Conservation (phyloP, 2,329 filamentous ascomycete genomes). For the Xylariaceae sp. region DNA sequence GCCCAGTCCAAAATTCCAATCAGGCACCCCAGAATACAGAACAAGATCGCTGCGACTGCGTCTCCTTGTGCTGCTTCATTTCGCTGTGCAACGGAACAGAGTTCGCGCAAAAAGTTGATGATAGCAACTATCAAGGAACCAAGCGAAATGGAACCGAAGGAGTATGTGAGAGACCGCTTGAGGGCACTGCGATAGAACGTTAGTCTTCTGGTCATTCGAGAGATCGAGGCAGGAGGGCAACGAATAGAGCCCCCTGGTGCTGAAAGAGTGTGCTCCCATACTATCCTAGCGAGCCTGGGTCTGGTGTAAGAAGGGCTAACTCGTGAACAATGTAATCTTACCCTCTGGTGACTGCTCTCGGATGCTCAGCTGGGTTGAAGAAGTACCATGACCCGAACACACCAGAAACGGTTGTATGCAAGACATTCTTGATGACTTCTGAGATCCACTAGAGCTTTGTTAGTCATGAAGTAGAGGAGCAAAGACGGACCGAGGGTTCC, state of each 20-base stretch:
- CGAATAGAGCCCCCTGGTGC: too few species aligned
- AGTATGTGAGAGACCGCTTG: slow-evolving; percentile 79
- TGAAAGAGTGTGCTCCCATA: too few species aligned
- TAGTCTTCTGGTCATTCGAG: too few species aligned
- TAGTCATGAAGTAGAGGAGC: neutral
- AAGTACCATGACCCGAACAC: slow-evolving; percentile 96
- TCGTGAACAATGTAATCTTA: too few species aligned
- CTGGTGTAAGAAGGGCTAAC: too few species aligned
- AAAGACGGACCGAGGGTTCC: neutral
- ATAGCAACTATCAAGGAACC: slow-evolving; percentile 84
- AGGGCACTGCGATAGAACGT: slow-evolving; percentile 48
- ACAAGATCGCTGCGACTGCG: slow-evolving; percentile 59
- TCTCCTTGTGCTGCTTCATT: slow-evolving; percentile 66
- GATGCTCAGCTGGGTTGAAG: slow-evolving; percentile 70
- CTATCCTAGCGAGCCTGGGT: too few species aligned
- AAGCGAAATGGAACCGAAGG: slow-evolving; percentile 85
- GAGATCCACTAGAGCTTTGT: slow-evolving; percentile 60
- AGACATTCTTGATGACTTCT: slow-evolving; percentile 90
- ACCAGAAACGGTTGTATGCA: slow-evolving; percentile 82
- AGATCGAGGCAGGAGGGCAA: too few species aligned
- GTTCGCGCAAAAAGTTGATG: slow-evolving; percentile 78
- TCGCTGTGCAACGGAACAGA: slow-evolving; percentile 74
- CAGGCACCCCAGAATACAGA: slow-evolving; percentile 75
- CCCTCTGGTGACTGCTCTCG: slow-evolving; percentile 76
- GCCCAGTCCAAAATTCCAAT: slow-evolving; percentile 80